Evolutionary conservation across 2,329 filamentous ascomycete species (phyloP).

Genomic region (Monascus ruber): DNA sequence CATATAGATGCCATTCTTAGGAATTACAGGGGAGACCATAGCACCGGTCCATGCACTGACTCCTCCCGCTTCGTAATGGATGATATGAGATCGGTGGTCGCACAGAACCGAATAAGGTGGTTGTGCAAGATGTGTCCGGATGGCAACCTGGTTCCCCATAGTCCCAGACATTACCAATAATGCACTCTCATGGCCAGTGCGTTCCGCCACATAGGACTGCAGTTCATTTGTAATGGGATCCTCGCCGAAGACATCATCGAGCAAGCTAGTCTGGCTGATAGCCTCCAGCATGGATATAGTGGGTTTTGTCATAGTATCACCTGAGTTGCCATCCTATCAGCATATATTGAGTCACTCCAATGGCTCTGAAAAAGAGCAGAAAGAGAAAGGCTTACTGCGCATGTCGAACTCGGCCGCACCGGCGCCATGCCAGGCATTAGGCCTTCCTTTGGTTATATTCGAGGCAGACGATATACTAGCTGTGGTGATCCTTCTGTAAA

Average conservation of each 20-base stretch:
- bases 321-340: constrained; percentile 19
- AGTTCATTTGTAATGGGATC: constrained; percentile 68
- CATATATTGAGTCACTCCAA: no score
- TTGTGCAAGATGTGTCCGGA: constrained; percentile 64
- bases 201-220: constrained; percentile 59
- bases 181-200: constrained; percentile 64
- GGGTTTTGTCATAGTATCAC: constrained; percentile 63
- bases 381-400: constrained; percentile 29
- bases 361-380: no score
- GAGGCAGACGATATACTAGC: constrained; percentile 9
- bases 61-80: constrained; percentile 54
- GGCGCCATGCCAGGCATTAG: constrained; percentile 29
- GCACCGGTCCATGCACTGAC: constrained; percentile 63
- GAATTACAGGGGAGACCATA: constrained; percentile 53
- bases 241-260: constrained; percentile 76
- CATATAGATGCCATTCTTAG: constrained; percentile 60
- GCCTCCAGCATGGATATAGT: constrained; percentile 72
- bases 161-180: constrained; percentile 81
- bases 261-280: constrained; percentile 60
- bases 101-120: constrained; percentile 73
- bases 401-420: constrained; percentile 48
- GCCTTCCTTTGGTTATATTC: constrained; percentile 8
- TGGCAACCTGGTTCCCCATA: constrained; percentile 84
- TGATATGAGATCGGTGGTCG: constrained; percentile 68
- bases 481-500: neutral